phyloP scores from a whole-genome alignment of 805 yeast species.

The Saccharomycopsis sp. region DNA sequence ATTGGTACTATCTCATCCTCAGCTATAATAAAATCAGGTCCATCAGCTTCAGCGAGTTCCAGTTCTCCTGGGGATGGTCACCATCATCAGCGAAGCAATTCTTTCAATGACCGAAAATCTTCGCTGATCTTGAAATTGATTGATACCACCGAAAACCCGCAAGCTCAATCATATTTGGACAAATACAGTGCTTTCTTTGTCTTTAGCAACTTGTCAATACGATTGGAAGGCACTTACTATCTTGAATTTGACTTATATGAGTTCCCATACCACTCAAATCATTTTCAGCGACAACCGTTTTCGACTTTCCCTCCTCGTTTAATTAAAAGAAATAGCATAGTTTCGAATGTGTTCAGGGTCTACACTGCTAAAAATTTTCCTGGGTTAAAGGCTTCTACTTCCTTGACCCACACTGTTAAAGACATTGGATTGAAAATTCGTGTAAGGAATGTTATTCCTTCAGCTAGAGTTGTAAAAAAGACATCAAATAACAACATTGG shows the following conservation, averaged over 20 bases:
- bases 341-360: constrained; percentile 25
- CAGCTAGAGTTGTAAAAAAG: not conserved
- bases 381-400: constrained; percentile 28
- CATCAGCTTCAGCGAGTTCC: constrained; percentile 18
- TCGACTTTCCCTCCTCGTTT: not conserved
- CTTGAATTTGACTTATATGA: constrained; percentile 28
- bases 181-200: constrained; percentile 24
- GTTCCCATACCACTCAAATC: constrained; percentile 10
- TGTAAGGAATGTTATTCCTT: constrained; percentile 4
- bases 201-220: constrained; percentile 28
- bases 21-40: constrained; percentile 21
- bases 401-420: constrained; percentile 19
- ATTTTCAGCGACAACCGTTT: not conserved
- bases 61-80: not conserved
- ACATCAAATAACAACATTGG: not conserved
- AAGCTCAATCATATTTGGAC: not conserved
- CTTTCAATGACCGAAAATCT: not conserved
- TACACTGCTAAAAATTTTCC: constrained; percentile 31
- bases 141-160: not conserved
- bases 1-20: constrained; percentile 24
- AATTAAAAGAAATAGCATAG: constrained; percentile 20
- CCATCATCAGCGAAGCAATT: not conserved
- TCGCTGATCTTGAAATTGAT: constrained; percentile 17
- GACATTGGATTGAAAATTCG: constrained; percentile 10
- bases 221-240: constrained; percentile 29